These are phyloP conservation scores for Aristolochia contorta DNA, from an alignment of 164 flowering plant species.

Conservation along the genomic window DNA sequence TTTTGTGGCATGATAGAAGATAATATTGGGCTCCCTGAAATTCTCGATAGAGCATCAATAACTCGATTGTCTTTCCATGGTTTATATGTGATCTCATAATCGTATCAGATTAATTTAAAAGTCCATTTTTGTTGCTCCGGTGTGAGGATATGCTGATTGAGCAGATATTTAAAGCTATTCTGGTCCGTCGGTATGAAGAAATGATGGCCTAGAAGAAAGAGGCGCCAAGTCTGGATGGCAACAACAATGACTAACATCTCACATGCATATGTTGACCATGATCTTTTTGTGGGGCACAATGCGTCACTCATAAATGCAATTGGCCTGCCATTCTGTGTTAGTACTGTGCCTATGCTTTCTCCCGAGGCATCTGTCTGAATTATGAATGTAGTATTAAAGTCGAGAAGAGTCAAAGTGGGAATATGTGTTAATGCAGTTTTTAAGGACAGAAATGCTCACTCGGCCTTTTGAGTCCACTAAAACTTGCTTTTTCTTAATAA, in stretches of 20 bases:
- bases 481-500: background rate
- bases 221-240: background rate
- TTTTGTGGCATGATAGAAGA: no score
- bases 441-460: background rate
- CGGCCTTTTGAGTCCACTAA: background rate
- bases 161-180: background rate
- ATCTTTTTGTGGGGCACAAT: no score
- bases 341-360: background rate
- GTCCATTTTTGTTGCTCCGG: background rate
- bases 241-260: background rate
- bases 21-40: no score
- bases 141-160: background rate
- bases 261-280: background rate
- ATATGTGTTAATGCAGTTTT: background rate
- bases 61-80: background rate
- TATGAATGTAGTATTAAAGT: background rate
- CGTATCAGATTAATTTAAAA: background rate
- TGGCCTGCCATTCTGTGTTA: background rate
- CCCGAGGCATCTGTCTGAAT: background rate
- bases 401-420: no score
- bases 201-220: background rate
- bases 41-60: background rate
- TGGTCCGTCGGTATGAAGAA: background rate
- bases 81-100: background rate
- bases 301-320: background rate